Base-by-base conservation (phyloP, 1,284 basidiomycete genomes). In the Coniferiporia sulphurascens region DNA sequence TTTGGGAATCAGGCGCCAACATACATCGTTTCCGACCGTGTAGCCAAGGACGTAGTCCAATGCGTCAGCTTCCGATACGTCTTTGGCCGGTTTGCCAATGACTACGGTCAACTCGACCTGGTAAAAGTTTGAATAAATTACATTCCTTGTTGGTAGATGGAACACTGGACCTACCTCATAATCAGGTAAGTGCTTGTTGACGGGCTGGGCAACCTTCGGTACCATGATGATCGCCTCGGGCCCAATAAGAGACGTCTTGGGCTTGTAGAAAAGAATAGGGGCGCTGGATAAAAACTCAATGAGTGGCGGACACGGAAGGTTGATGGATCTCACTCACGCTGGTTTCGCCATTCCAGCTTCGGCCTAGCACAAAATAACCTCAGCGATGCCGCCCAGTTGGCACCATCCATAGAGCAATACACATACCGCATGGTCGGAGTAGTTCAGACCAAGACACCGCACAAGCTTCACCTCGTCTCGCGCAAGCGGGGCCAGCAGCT, bases 41-140 rank as follows among this genome's bases (percentile, higher is more conserved):
- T 91, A 93, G 1, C 84, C 92, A 0, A 93, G 78, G 3, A 95
- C 86, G 65, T 93, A 91, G 66, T 91, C 83, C 53, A 93, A 73
- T 0, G 93, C 92, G 3, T 93, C 81, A 0, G 76, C 80, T 65
- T 89, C 87, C 0, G 79, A 77, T 7, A 95, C 91, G 66, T 95
- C 74, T 74, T 87, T 90, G 51, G 88, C 87, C 0, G 83, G 70
- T 67, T 87, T 89, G 17, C 91, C 91, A 49, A 96, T 91, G 59
- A 96, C 87, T 63, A 95, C 81, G 41, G 85, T 89, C 12, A 97
- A 75, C 67, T 97, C 94, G 51, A 91, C 87, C 58, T 59, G 17
- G 2, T 12, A 22, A 58, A 32, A 12, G 9, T 8, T 17, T 41
- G 6, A 15, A 54, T 46, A 4, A 4, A 58, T 27, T 19, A 13